Evolutionary conservation across 164 flowering plant genomes (phyloP).

Genomic region (Annona squamosa): DNA sequence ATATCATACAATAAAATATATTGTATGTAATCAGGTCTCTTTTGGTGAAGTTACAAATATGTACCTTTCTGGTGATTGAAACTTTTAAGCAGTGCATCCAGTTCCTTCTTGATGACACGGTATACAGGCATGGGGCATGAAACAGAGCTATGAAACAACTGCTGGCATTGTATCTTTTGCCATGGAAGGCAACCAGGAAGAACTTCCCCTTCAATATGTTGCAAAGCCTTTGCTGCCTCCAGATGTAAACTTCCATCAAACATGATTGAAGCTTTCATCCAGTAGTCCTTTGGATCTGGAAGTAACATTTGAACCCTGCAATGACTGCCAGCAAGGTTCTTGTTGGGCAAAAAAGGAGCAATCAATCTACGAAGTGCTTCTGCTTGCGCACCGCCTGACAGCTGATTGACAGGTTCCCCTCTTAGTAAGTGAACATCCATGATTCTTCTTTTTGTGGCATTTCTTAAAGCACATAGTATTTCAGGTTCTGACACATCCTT

Average conservation of each 20-base stretch:
- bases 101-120: slow-evolving; percentile 47
- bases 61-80: slow-evolving; percentile 46
- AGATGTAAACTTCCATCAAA: slow-evolving; percentile 88
- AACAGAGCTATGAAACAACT: slow-evolving; percentile 61
- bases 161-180: slow-evolving; percentile 86
- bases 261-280: slow-evolving; percentile 52
- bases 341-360: slow-evolving; percentile 61
- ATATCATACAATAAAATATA: neutral
- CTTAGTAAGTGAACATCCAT: slow-evolving; percentile 52
- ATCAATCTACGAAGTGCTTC: slow-evolving; percentile 74
- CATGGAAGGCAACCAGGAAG: slow-evolving; percentile 68
- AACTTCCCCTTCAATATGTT: slow-evolving; percentile 71
- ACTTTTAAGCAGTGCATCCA: slow-evolving; percentile 46
- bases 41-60: neutral
- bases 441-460: slow-evolving; percentile 44
- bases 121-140: slow-evolving; percentile 64
- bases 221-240: slow-evolving; percentile 96
- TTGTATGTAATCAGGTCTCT: too few species aligned
- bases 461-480: slow-evolving; percentile 36
- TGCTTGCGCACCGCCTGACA: slow-evolving; percentile 41
- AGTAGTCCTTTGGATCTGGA: slow-evolving; percentile 53
- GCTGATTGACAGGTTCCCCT: slow-evolving; percentile 52
- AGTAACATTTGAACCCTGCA: slow-evolving; percentile 63
- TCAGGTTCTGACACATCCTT: slow-evolving; percentile 58
- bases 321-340: slow-evolving; percentile 23